Percentiles rank a stretch among this genome's conserved stretches.
Evolutionary conservation across 148 eudicot genomes (phyloP).

Genomic region (Vaccinium macrocarpon): DNA sequence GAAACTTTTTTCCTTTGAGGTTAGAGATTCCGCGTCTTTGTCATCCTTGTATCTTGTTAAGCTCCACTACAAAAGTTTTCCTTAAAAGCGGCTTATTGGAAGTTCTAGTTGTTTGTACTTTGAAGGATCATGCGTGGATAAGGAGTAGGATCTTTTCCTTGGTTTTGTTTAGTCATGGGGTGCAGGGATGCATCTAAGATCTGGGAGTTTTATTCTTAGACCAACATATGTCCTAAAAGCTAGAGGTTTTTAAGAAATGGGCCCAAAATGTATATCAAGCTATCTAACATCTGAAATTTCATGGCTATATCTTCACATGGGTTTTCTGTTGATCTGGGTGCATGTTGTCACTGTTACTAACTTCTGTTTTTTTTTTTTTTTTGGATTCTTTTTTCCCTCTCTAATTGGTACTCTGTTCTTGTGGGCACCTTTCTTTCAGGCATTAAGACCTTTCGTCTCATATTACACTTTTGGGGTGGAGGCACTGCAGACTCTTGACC

Average conservation of each 20-base stretch:
- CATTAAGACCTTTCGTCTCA: conserved; percentile 67
- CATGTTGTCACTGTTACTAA: background rate
- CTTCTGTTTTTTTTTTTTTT: background rate
- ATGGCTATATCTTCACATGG: conserved; percentile 2
- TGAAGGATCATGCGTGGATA: background rate
- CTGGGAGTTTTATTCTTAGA: background rate
- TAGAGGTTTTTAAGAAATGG: too few species aligned
- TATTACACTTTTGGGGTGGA: conserved; percentile 67
- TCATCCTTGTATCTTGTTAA: background rate
- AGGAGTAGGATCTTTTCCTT: background rate
- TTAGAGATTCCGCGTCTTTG: background rate
- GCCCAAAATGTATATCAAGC: too few species aligned
- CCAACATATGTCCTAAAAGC: background rate
- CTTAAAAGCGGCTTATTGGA: background rate
- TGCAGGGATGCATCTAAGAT: background rate
- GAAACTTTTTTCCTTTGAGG: background rate
- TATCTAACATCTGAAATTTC: background rate
- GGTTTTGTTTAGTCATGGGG: background rate
- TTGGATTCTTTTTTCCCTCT: too few species aligned
- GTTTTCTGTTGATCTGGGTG: background rate
- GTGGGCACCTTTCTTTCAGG: conserved; percentile 34
- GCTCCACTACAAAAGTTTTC: background rate
- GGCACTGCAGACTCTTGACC: conserved; percentile 47
- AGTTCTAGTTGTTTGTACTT: background rate
- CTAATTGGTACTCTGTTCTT: background rate